Evolutionary conservation across 2,329 filamentous ascomycete genomes (phyloP).

Genomic region (Colletotrichum aenigma): DNA sequence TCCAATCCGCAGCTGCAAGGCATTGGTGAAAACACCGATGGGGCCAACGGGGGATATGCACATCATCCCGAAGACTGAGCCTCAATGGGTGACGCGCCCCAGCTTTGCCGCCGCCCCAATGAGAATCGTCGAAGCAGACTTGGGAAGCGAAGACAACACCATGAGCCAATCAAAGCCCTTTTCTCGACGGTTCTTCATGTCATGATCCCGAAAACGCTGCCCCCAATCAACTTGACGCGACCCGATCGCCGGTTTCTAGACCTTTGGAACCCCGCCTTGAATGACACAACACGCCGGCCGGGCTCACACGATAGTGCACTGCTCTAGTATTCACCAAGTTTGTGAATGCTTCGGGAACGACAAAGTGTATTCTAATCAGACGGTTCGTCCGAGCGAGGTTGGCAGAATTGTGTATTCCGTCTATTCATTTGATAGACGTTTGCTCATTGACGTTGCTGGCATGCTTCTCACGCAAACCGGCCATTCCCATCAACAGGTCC

Average conservation of each 20-base stretch:
- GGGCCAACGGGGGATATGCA: conserved; percentile 2
- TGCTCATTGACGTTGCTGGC: background rate
- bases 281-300: background rate
- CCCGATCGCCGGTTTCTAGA: background rate
- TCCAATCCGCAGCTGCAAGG: background rate
- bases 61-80: conserved; percentile 19
- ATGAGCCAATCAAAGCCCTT: background rate
- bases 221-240: background rate
- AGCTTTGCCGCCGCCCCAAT: background rate
- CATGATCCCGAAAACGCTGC: background rate
- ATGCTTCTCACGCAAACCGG: background rate
- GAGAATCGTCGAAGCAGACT: background rate
- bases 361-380: background rate
- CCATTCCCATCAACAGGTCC: background rate
- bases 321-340: background rate
- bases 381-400: background rate
- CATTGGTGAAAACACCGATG: background rate
- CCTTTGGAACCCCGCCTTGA: background rate
- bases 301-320: background rate
- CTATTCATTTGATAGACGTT: background rate
- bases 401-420: background rate
- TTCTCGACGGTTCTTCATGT: background rate
- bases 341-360: background rate
- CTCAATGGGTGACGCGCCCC: conserved; percentile 18
- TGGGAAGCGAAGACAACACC: background rate